Evolutionary conservation across 805 yeast species (phyloP), one percentile per base, ranked within the genome.

Genomic region (Saccharomycopsis schoenii): DNA sequence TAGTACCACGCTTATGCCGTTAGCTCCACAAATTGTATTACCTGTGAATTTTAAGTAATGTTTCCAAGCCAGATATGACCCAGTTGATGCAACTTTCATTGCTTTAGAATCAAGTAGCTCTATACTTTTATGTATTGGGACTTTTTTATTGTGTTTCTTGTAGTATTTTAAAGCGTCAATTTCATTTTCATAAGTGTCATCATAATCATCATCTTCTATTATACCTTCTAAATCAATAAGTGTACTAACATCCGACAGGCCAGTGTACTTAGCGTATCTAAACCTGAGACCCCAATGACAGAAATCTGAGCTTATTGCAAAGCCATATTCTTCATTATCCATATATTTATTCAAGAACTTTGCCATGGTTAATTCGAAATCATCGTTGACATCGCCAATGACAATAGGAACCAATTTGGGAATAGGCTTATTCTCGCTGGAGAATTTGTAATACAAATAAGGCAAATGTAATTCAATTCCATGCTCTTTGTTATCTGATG

Each of bases 381-480:
- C 63, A 15, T 75, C 74, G 59, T 80, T 80, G 41, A 85, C 74
- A 14, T 83, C 83, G 24, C 96, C 85, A 4, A 94, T 79, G 80
- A 93, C 76, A 55, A 94, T 81, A 0, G 99, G 99, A 1, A 94
- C 78, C 8, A 93, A 80, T 40, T 70, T 71, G 14, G 76, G 85
- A 64, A 58, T 65, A n/a, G 66, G 76, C 64, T 61, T 72, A 3
- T 72, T 63, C 1, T 68, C 58, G 58, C 68, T 66, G 24, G 74
- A 66, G 10, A 85, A 76, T 59, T 79, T 73, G 62, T 81, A 78
- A 66, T 81, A 78, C 9, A 89, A 73, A 62, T 82, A 85, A 0
- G 98, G 97, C 69, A 86, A 80, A 72, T 94, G 98, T 97, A 94
- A 89, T 68, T 94, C 99, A 68, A 94, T 82, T 58, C 94, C 86